Conservation (phyloP, 108 stramenopile species). For the Chaetoceros tenuissimus region DNA sequence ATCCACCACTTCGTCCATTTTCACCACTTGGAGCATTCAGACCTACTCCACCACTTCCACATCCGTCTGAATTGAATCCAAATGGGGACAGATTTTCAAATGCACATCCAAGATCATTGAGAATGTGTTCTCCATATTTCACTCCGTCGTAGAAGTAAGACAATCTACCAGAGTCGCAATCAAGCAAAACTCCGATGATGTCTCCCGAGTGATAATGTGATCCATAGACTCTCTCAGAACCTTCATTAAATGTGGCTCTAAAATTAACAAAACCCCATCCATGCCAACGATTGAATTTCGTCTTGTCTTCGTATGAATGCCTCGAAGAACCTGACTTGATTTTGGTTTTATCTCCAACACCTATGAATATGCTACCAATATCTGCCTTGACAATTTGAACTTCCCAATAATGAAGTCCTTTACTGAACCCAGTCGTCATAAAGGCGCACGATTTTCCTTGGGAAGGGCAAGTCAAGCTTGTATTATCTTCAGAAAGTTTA, state of each 20-base stretch:
- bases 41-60: constrained; percentile 73
- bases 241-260: constrained; percentile 81
- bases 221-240: constrained; percentile 86
- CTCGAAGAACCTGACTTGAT: constrained; percentile 33
- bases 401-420: constrained; percentile 96
- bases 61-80: constrained; percentile 82
- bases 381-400: constrained; percentile 88
- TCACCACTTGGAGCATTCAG: constrained; percentile 84
- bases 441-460: constrained; percentile 73
- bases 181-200: constrained; percentile 89
- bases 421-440: constrained; percentile 69
- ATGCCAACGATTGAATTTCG: constrained; percentile 68
- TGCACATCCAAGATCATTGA: constrained; percentile 93
- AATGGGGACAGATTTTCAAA: constrained; percentile 85
- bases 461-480: constrained; percentile 56
- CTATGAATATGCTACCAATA: constrained; percentile 87
- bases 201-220: constrained; percentile 87
- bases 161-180: constrained; percentile 89
- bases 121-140: constrained; percentile 92
- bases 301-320: constrained; percentile 27
- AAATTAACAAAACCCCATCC: constrained; percentile 94
- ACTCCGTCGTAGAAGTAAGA: constrained; percentile 92
- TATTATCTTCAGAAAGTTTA: constrained; percentile 52
- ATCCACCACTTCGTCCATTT: constrained; percentile 48
- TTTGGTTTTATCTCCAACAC: constrained; percentile 87